Percentiles rank a stretch among this genome's conserved stretches.
Evolutionary conservation across 2,329 filamentous ascomycete species (phyloP).

Genomic region (Nothophoma quercina): DNA sequence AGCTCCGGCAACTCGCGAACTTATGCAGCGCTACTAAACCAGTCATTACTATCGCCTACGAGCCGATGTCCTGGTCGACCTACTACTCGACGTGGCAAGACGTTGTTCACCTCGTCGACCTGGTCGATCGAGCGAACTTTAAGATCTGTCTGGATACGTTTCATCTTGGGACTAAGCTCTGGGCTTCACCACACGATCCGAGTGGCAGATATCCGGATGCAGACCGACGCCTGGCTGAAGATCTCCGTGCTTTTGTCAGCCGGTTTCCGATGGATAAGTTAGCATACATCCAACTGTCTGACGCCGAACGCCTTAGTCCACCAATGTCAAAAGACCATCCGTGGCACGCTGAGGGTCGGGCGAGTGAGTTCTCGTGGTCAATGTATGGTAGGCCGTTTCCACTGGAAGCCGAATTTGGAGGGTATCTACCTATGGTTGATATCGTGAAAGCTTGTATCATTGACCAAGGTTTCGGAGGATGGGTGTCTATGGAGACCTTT

Average conservation of each 20-base stretch:
- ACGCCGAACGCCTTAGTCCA: neutral
- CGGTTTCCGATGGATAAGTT: neutral
- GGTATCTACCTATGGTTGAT: constrained; percentile 17
- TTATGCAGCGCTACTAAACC: constrained; percentile 64
- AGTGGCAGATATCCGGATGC: constrained; percentile 19
- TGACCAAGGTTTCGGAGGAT: constrained; percentile 16
- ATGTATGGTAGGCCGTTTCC: constrained; percentile 19
- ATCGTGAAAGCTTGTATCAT: constrained; percentile 10
- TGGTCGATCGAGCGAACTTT: constrained; percentile 72
- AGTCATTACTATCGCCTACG: constrained; percentile 72
- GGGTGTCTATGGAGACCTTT: constrained; percentile 23
- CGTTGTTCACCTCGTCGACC: constrained; percentile 68
- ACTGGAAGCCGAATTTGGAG: constrained; percentile 15
- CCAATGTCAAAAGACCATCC: neutral
- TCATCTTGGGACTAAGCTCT: constrained; percentile 61
- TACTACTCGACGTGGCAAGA: constrained; percentile 72
- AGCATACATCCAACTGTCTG: neutral
- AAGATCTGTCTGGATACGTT: constrained; percentile 78
- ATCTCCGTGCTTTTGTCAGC: neutral
- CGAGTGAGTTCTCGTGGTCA: constrained; percentile 20
- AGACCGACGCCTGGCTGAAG: neutral
- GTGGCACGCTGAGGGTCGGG: constrained; percentile 15
- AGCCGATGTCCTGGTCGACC: constrained; percentile 74
- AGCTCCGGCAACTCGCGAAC: constrained; percentile 70
- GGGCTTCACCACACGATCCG: constrained; percentile 16